Evolutionary conservation across 495 filamentous ascomycete species (phyloP).

Genomic region (Clavariopsis aquatica): DNA sequence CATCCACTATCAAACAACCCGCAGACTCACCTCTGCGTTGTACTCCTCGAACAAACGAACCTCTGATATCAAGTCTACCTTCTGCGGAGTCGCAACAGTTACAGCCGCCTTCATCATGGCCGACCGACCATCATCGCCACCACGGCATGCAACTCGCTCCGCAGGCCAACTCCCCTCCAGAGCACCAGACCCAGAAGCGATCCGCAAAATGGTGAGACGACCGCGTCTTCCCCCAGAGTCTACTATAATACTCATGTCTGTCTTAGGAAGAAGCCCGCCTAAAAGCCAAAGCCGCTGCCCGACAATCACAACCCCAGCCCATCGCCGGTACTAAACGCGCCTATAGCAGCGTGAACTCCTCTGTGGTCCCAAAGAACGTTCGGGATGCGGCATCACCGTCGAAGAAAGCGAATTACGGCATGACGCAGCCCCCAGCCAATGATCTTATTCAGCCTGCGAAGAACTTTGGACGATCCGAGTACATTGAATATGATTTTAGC

Average conservation of each 20-base stretch:
- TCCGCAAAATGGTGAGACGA: constrained; percentile 48
- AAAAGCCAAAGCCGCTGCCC: constrained; percentile 83
- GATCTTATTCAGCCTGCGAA: constrained; percentile 66
- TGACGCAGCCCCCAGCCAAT: constrained; percentile 48
- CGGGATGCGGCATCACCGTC: constrained; percentile 55
- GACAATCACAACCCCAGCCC: constrained; percentile 47
- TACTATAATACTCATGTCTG: neutral
- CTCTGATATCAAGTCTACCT: too few species aligned
- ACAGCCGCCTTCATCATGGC: constrained; percentile 23
- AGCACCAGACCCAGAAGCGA: constrained; percentile 62
- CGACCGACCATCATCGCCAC: constrained; percentile 64
- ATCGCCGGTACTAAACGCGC: constrained; percentile 60
- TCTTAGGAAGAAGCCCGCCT: constrained; percentile 83
- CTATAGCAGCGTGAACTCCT: constrained; percentile 62
- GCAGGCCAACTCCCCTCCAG: too few species aligned
- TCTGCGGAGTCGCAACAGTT: too few species aligned
- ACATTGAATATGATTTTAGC: constrained; percentile 94
- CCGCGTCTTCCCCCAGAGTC: constrained; percentile 45
- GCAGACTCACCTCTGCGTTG: too few species aligned
- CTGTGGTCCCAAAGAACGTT: constrained; percentile 57
- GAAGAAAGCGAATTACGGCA: constrained; percentile 23
- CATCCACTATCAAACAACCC: neutral
- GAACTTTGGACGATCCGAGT: constrained; percentile 74
- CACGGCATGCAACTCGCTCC: constrained; percentile 45
- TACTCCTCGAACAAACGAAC: too few species aligned